Evolutionary conservation across 2,329 filamentous ascomycete genomes (phyloP), one percentile per base, ranked within the genome.

Genomic region (Meredithiella fracta): DNA sequence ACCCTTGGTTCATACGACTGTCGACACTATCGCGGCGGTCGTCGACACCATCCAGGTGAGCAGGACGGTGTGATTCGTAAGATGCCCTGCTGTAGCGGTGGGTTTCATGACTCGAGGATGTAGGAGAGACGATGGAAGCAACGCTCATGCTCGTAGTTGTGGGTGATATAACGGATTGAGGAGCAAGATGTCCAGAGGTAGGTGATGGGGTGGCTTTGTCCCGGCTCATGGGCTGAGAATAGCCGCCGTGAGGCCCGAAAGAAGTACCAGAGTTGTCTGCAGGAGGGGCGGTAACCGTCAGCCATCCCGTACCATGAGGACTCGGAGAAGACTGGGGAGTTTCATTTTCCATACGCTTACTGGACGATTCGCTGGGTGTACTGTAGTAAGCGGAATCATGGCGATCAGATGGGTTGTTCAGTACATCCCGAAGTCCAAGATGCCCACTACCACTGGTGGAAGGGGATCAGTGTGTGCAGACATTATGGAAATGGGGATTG

Each of bases 11-110:
- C 49, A 51, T 51, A 60, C 85, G 78, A 67, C 85, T 88, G 67
- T 90, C 85, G 3, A 90, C 83, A 62, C 85, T 90, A 68, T 87
- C 86, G 54, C 86, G 78, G 58, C 84, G 77, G 51, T 65, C 62
- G 23, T 64, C 63, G 23, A 61, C 65, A 3, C 29, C 63, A 60
- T 52, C 61, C 60, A 20, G 64, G 7, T 40, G 54, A 23, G 6
- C 15, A 8, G 34, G 31, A 22, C 49, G 20, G 66, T 38, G 64
- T 69, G 53, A 40, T 37, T 57, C 55, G 40, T 57, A 53, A 14
- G 63, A 69, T 50, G 70, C 65, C 47, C 69, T 65, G 57, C 71
- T 70, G 60, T 71, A 72, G 51, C 74, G 73, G 23, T 71, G 68
- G 15, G 68, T 65, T 26, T 73, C 71, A 11, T 63, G 63, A 60